Percentiles rank a stretch among this genome's conserved stretches.
phyloP scores from a whole-genome alignment of 768 basidiomycete species.

The Tricholoma hemisulphureum region DNA sequence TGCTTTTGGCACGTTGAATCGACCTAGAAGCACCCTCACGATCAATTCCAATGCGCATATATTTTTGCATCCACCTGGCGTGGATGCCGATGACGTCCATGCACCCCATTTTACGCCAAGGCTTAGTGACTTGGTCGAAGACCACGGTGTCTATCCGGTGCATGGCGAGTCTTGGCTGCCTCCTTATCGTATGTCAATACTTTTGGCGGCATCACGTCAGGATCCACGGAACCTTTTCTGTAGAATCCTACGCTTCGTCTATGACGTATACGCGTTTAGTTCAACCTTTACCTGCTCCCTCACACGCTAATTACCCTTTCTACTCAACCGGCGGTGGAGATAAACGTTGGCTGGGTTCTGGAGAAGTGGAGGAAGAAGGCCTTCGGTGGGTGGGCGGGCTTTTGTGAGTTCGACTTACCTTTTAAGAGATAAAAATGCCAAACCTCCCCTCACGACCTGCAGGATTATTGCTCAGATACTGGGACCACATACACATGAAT shows the following conservation, averaged over 20 bases:
- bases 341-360: slow-evolving; percentile 56
- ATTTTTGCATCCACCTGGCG: slow-evolving; percentile 69
- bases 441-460: neutral
- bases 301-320: slow-evolving; percentile 67
- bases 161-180: slow-evolving; percentile 25
- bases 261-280: slow-evolving; percentile 43
- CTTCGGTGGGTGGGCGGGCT: slow-evolving; percentile 71
- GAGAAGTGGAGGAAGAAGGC: slow-evolving; percentile 56
- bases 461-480: slow-evolving; percentile 67
- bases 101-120: slow-evolving; percentile 11
- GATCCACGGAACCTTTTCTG: slow-evolving; percentile 15
- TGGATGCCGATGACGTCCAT: slow-evolving; percentile 30
- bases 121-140: slow-evolving; percentile 28
- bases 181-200: slow-evolving; percentile 27
- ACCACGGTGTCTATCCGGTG: slow-evolving; percentile 47
- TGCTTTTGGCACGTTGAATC: slow-evolving; percentile 64
- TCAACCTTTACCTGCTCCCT: slow-evolving; percentile 55
- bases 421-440: neutral
- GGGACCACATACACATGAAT: slow-evolving; percentile 40
- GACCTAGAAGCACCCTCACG: slow-evolving; percentile 52
- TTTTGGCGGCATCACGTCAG: neutral
- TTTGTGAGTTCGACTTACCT: slow-evolving; percentile 38
- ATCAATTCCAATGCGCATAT: slow-evolving; percentile 68
- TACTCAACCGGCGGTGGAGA: slow-evolving; percentile 70
- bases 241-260: slow-evolving; percentile 29